Percentiles rank a stretch among this genome's conserved stretches.
These are phyloP conservation scores for Capsicum chinense DNA, from an alignment of 257 asterid genomes.

Conservation along the genomic window DNA sequence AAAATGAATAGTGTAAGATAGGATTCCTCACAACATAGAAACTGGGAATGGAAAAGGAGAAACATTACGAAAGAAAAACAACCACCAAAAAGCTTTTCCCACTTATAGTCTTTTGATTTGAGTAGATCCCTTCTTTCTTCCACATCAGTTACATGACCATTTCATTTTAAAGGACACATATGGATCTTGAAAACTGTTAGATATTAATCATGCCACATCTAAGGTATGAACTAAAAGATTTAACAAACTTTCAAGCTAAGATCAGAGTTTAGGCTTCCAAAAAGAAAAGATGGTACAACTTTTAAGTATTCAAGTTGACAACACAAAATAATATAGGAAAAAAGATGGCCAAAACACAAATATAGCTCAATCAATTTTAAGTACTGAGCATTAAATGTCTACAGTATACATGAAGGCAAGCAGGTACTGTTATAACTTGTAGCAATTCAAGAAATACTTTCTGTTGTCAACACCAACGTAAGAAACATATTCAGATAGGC, in stretches of 20 bases:
- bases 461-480: not conserved
- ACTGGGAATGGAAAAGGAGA: not conserved
- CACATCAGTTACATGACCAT: not conserved
- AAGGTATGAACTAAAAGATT: not conserved
- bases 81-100: not conserved
- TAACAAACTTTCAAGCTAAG: not conserved
- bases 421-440: too few relatives aligned
- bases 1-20: not conserved
- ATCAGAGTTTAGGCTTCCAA: not conserved
- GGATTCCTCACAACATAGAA: not conserved
- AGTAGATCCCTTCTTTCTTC: too few relatives aligned
- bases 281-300: not conserved
- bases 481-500: conserved; percentile 5
- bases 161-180: conserved; percentile 1
- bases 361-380: not conserved
- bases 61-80: not conserved
- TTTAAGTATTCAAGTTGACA: not conserved
- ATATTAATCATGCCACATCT: not conserved
- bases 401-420: too few relatives aligned
- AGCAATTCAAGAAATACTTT: too few relatives aligned
- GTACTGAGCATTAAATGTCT: too few relatives aligned
- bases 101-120: too few relatives aligned
- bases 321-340: not conserved
- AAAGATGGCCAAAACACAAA: conserved; percentile 1
- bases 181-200: not conserved